Evolutionary conservation across 495 filamentous ascomycete genomes (phyloP).

Genomic region (Apiosordaria backusii): DNA sequence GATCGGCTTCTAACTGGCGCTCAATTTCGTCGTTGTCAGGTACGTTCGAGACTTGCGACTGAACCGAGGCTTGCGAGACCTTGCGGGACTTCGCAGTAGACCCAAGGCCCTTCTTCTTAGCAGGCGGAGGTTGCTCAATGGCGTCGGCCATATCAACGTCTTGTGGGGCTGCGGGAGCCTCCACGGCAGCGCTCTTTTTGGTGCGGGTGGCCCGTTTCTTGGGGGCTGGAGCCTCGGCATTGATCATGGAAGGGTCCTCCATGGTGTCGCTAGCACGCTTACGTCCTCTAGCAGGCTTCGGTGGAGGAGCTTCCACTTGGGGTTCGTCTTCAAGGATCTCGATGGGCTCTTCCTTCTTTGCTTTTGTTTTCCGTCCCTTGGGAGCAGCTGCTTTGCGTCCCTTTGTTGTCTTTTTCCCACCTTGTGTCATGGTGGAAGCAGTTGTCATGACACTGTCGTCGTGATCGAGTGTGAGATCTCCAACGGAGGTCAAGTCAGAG

Average conservation of each 20-base stretch:
- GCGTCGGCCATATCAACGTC: conserved; percentile 39
- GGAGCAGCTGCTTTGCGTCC: conserved; percentile 30
- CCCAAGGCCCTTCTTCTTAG: conserved; percentile 34
- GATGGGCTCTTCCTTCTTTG: conserved; percentile 58
- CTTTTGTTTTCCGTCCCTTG: conserved; percentile 49
- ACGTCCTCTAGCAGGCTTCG: conserved; percentile 49
- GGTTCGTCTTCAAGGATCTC: conserved; percentile 46
- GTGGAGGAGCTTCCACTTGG: conserved; percentile 35
- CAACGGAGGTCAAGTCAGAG: conserved; percentile 49
- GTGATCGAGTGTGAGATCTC: conserved; percentile 51
- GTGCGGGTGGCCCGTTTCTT: conserved; percentile 65
- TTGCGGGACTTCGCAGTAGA: conserved; percentile 49
- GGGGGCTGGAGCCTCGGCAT: conserved; percentile 51
- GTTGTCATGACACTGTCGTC: conserved; percentile 68
- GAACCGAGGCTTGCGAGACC: conserved; percentile 49
- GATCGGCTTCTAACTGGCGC: conserved; percentile 62
- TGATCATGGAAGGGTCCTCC: conserved; percentile 39
- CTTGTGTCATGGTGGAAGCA: conserved; percentile 52
- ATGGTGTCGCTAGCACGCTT: conserved; percentile 65
- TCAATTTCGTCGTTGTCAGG: conserved; percentile 66
- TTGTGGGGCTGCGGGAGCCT: conserved; percentile 23
- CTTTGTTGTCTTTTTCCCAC: conserved; percentile 49
- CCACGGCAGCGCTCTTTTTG: conserved; percentile 31
- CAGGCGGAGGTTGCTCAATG: conserved; percentile 25
- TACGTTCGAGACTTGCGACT: conserved; percentile 34